phyloP scores from a whole-genome alignment of 768 basidiomycete genomes.

The Tremella mesenterica region DNA sequence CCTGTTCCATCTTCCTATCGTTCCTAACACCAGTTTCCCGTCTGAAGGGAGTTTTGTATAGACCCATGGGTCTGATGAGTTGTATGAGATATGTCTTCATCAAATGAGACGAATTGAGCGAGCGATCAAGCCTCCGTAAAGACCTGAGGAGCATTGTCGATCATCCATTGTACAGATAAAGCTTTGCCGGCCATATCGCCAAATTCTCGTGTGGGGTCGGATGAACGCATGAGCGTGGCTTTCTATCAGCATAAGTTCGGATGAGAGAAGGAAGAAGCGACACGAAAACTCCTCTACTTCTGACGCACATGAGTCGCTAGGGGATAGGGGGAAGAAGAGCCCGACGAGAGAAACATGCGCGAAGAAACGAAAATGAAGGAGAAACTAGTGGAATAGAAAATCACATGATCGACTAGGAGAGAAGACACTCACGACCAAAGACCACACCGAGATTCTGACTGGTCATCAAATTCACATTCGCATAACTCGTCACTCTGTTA shows the following conservation, averaged over 20 bases:
- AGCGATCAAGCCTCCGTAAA: constrained; percentile 23
- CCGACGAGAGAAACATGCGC: neutral
- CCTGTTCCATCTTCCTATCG: no score
- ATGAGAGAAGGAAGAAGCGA: neutral
- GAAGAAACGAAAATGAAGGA: neutral
- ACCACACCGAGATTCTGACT: constrained; percentile 92
- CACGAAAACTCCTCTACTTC: neutral
- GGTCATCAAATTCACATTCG: constrained; percentile 80
- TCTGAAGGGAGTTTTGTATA: no score
- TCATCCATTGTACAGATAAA: constrained; percentile 83
- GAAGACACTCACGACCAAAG: constrained; percentile 88
- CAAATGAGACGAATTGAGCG: no score
- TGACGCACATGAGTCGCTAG: neutral
- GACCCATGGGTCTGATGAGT: no score
- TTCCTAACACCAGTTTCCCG: no score
- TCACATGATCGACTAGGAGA: no score
- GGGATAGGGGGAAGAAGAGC: neutral
- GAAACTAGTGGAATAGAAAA: no score
- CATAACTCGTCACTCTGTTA: constrained; percentile 59
- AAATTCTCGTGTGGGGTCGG: constrained; percentile 78
- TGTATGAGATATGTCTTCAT: no score
- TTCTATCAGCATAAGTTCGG: constrained; percentile 2
- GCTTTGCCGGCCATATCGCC: constrained; percentile 95
- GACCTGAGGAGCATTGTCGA: constrained; percentile 57
- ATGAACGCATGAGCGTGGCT: constrained; percentile 92